Conservation (phyloP, 345 rosid genomes). For the Dipteronia dyeriana region DNA sequence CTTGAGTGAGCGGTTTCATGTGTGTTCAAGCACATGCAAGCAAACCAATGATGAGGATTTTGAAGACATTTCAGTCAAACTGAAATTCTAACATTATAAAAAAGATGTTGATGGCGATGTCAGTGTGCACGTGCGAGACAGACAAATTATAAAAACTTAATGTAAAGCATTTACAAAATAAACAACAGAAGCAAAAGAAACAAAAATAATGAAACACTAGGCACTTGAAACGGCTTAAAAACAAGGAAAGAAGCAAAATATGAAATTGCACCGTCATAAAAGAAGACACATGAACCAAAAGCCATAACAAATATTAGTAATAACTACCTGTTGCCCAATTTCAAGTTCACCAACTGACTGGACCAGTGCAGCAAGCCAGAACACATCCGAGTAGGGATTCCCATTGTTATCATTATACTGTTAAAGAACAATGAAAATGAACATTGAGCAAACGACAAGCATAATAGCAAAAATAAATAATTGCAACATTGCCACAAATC, state of each 20-base stretch:
- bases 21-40: neutral
- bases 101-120: neutral
- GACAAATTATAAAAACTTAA: neutral
- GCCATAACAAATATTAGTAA: neutral
- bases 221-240: neutral
- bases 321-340: constrained; percentile 79
- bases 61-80: neutral
- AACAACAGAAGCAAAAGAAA: neutral
- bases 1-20: neutral
- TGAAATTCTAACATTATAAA: neutral
- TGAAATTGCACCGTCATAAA: neutral
- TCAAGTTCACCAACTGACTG: constrained; percentile 93
- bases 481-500: constrained; percentile 1
- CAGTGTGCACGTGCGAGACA: neutral
- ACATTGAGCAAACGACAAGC: constrained; percentile 3
- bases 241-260: neutral
- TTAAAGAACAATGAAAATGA: constrained; percentile 21
- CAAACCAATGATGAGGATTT: neutral
- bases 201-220: neutral
- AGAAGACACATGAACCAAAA: constrained; percentile 21
- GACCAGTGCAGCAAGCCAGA: constrained; percentile 93
- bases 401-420: constrained; percentile 97
- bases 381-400: constrained; percentile 89
- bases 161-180: neutral
- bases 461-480: constrained; percentile 19